These are phyloP conservation scores for Podaxis sp. DNA, from an alignment of 768 basidiomycete species.

Conservation along the genomic window DNA sequence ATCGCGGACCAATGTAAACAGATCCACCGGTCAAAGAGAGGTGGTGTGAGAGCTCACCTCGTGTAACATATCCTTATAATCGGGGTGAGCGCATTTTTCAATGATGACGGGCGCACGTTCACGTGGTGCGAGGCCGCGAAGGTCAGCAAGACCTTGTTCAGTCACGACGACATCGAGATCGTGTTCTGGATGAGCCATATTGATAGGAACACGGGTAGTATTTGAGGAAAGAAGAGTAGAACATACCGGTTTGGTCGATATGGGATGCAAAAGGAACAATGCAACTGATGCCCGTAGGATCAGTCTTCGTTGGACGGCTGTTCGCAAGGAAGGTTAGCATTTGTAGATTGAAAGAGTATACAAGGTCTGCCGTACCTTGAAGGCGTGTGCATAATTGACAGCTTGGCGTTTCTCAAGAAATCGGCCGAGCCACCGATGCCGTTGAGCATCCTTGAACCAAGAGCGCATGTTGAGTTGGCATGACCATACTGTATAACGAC, in stretches of 20 bases:
- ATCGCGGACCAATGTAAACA: neutral
- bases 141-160: constrained; percentile 45
- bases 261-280: constrained; percentile 46
- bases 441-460: constrained; percentile 49
- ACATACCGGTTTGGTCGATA: constrained; percentile 43
- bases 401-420: constrained; percentile 44
- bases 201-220: neutral
- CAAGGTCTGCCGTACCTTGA: constrained; percentile 24
- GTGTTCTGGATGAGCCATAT: constrained; percentile 28
- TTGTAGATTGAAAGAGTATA: neutral
- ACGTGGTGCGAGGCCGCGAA: constrained; percentile 41
- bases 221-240: neutral
- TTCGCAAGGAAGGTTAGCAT: neutral
- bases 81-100: constrained; percentile 43
- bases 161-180: constrained; percentile 45
- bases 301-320: constrained; percentile 41
- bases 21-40: constrained; percentile 4
- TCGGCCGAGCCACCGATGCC: constrained; percentile 46
- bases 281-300: constrained; percentile 46
- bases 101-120: constrained; percentile 44
- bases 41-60: constrained; percentile 22
- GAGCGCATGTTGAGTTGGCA: constrained; percentile 46
- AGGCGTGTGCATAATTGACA: constrained; percentile 49
- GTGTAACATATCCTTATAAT: constrained; percentile 36
- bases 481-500: constrained; percentile 34